Conservation (phyloP, 2,329 filamentous ascomycete species). For the Alternaria incomplexa region DNA sequence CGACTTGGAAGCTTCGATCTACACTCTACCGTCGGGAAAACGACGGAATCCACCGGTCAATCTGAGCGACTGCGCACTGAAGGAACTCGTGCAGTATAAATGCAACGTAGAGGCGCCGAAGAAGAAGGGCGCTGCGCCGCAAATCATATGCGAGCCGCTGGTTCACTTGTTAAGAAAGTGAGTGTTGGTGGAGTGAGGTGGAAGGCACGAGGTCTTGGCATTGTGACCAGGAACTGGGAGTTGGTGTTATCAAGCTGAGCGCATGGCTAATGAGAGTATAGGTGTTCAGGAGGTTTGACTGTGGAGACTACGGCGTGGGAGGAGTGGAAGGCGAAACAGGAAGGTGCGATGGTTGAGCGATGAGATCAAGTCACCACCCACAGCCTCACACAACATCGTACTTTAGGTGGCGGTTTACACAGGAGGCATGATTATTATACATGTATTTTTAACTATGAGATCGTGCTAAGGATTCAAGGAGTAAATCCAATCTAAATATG, state of each 20-base stretch:
- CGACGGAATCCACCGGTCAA: slow-evolving; percentile 60
- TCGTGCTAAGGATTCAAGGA: not conserved
- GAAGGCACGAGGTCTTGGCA: slow-evolving; percentile 4
- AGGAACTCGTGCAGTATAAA: slow-evolving; percentile 67
- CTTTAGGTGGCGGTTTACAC: not conserved
- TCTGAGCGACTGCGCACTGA: slow-evolving; percentile 61
- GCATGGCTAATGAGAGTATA: slow-evolving; percentile 24
- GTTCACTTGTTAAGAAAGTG: slow-evolving; percentile 65
- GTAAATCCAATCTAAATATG: not conserved
- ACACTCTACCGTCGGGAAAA: slow-evolving; percentile 59
- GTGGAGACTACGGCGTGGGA: slow-evolving; percentile 70
- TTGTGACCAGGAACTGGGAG: not conserved
- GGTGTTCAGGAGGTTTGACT: slow-evolving; percentile 61
- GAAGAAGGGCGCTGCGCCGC: slow-evolving; percentile 47
- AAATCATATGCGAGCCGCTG: slow-evolving; percentile 62
- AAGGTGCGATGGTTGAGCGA: not conserved
- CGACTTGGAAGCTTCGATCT: slow-evolving; percentile 59
- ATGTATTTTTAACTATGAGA: not conserved
- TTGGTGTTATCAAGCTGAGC: not conserved
- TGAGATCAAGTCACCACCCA: not conserved
- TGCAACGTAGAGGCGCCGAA: slow-evolving; percentile 59
- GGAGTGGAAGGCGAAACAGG: slow-evolving; percentile 45
- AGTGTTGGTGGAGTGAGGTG: slow-evolving; percentile 32
- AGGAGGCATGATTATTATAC: not conserved
- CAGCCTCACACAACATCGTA: not conserved